These are phyloP conservation scores for Leersia perrieri DNA, from an alignment of 176 grass and related monocot genomes.

Conservation along the genomic window DNA sequence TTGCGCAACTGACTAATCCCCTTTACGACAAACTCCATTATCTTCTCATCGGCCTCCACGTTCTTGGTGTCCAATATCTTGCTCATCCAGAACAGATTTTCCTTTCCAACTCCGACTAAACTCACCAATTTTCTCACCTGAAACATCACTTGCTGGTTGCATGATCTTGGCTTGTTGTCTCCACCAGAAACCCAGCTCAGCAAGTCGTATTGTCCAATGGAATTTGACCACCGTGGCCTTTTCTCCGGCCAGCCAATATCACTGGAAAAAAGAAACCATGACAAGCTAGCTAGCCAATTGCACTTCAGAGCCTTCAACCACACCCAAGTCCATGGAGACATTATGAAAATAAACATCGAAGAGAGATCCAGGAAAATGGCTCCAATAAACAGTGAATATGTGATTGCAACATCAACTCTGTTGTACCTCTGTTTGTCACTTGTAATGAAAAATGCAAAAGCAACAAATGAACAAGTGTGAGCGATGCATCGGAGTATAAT, in stretches of 20 bases:
- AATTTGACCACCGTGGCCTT: neutral
- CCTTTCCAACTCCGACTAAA: neutral
- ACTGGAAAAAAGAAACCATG: neutral
- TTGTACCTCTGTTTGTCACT: neutral
- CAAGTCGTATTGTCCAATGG: neutral
- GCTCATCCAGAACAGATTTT: neutral
- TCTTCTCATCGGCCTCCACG: neutral
- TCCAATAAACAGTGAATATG: slow-evolving; percentile 3
- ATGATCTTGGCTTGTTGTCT: neutral
- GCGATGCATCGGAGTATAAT: neutral
- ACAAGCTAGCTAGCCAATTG: neutral
- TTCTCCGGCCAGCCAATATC: neutral
- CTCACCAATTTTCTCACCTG: neutral
- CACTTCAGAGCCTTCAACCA: neutral
- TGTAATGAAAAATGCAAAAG: neutral
- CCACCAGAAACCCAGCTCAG: neutral
- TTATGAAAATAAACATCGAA: neutral
- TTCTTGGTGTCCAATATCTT: neutral
- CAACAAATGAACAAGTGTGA: neutral
- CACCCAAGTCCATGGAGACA: slow-evolving; percentile 22
- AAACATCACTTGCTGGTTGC: neutral
- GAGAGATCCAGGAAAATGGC: neutral
- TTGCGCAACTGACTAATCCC: neutral
- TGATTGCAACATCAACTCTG: slow-evolving; percentile 9
- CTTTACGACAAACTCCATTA: neutral